Evolutionary conservation across 192 early-diverging fungal species (phyloP).

Genomic region (Dimargaris xerosporica): DNA sequence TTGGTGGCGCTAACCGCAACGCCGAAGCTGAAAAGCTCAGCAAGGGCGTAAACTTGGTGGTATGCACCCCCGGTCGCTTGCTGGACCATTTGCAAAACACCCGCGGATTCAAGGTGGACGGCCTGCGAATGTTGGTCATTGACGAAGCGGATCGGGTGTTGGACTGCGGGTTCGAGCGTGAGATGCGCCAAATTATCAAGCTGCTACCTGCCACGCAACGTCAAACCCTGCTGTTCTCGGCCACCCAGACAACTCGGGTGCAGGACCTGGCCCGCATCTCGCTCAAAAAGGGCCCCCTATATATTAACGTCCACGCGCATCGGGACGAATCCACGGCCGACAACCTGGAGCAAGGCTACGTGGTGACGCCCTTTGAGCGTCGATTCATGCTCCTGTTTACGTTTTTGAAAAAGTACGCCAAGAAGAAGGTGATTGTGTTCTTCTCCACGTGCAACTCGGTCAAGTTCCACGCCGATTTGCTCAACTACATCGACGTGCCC

Average conservation of each 20-base stretch:
- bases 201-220: conserved; percentile 69
- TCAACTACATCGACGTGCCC: conserved; percentile 99
- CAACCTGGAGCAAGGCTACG: conserved; percentile 71
- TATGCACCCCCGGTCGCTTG: conserved; percentile 95
- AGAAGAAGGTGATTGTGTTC: conserved; percentile 98
- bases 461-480: conserved; percentile 91
- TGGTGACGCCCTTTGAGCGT: conserved; percentile 65
- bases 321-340: conserved; percentile 67
- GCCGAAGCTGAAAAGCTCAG: conserved; percentile 90
- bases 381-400: conserved; percentile 96
- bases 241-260: conserved; percentile 98
- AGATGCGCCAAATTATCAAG: conserved; percentile 89
- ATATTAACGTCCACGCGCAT: conserved; percentile 98
- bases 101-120: conserved; percentile 67
- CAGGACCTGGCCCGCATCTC: conserved; percentile 91
- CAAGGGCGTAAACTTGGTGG: conserved; percentile 75
- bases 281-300: conserved; percentile 76
- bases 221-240: conserved; percentile 98
- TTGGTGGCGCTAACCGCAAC: conserved; percentile 86
- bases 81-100: conserved; percentile 97
- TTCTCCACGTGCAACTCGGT: conserved; percentile 96
- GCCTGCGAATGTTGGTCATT: conserved; percentile 91
- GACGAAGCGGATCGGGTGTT: conserved; percentile 99
- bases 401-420: conserved; percentile 90
- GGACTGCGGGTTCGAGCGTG: conserved; percentile 93